Conservation (phyloP, 306 rosid genomes). For the Pyrus bretschneideri region DNA sequence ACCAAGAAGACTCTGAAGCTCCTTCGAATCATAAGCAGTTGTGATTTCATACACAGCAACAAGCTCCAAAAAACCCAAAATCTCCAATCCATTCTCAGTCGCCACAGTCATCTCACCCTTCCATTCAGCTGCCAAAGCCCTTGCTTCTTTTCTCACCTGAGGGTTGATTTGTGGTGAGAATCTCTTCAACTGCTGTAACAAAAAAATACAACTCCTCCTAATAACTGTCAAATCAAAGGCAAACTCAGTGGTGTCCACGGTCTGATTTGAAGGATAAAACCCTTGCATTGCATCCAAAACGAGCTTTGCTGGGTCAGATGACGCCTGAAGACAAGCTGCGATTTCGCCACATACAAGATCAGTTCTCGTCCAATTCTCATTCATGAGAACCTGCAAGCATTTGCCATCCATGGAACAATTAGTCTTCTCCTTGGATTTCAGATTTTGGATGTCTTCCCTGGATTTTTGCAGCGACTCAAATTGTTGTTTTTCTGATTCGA, state of each 20-base stretch:
- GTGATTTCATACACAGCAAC: conserved; percentile 28
- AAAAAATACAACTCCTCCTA: conserved; percentile 35
- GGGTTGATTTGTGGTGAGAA: conserved; percentile 27
- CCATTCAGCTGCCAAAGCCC: conserved; percentile 38
- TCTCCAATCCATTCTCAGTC: conserved; percentile 23
- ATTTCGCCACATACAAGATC: conserved; percentile 18
- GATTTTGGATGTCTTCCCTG: conserved; percentile 2
- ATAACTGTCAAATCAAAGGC: conserved; percentile 21
- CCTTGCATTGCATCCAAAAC: conserved; percentile 46
- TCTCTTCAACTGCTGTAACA: conserved; percentile 30
- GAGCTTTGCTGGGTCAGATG: conserved; percentile 32
- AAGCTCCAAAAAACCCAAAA: conserved; percentile 39
- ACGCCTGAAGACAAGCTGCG: conserved; percentile 19
- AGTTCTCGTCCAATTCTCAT: conserved; percentile 20
- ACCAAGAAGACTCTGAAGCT: conserved; percentile 23
- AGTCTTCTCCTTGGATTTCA: conserved; percentile 6
- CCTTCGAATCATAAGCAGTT: conserved; percentile 24
- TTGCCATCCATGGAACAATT: conserved; percentile 12
- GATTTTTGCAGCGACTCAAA: conserved; percentile 3
- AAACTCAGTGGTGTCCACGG: conserved; percentile 1
- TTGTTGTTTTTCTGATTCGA: conserved; percentile 19
- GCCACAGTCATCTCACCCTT: conserved; percentile 20
- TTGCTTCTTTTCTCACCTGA: conserved; percentile 35
- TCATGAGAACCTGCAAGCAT: conserved; percentile 25
- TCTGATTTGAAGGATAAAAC: conserved; percentile 26